These are phyloP conservation scores for Physcomitrium patens DNA, from an alignment of 225 moss, liverwort and hornwort genomes.

Conservation along the genomic window DNA sequence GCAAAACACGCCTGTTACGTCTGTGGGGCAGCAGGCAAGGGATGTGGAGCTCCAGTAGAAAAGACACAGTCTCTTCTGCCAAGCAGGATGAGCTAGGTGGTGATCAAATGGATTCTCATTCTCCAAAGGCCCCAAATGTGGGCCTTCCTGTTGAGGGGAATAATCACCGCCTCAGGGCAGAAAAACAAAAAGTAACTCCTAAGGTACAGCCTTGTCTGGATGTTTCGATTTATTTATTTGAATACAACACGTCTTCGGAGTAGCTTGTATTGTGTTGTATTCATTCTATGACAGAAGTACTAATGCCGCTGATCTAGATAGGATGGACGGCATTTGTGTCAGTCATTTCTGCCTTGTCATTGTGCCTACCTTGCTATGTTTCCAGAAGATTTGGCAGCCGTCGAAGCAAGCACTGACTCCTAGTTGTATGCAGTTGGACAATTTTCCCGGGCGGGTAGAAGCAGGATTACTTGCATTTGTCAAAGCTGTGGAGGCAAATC, in stretches of 20 bases:
- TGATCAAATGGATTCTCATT: slow-evolving; percentile 32
- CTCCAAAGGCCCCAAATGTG: slow-evolving; percentile 31
- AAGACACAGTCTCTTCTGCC: slow-evolving; percentile 29
- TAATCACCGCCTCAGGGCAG: slow-evolving; percentile 18
- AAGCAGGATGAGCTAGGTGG: slow-evolving; percentile 37
- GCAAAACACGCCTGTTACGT: slow-evolving; percentile 39
- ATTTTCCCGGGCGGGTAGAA: slow-evolving; percentile 57
- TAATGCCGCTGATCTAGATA: background rate
- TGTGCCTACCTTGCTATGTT: background rate
- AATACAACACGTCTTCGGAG: background rate
- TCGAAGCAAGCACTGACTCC: slow-evolving; percentile 13
- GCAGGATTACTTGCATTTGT: slow-evolving; percentile 74
- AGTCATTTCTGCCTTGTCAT: slow-evolving; percentile 5
- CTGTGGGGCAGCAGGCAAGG: slow-evolving; percentile 40
- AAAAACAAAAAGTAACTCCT: slow-evolving; percentile 24
- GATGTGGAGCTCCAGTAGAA: slow-evolving; percentile 39
- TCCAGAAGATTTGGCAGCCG: no score
- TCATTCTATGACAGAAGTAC: background rate
- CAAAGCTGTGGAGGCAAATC: slow-evolving; percentile 68
- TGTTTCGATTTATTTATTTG: background rate
- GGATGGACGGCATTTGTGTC: background rate
- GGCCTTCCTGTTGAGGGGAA: slow-evolving; percentile 33
- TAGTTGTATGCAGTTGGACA: slow-evolving; percentile 51
- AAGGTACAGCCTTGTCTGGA: slow-evolving; percentile 33
- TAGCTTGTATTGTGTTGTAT: background rate